Percentiles rank a stretch among this genome's conserved stretches.
phyloP scores from a whole-genome alignment of 164 flowering plant species.

The Vitis riparia region DNA sequence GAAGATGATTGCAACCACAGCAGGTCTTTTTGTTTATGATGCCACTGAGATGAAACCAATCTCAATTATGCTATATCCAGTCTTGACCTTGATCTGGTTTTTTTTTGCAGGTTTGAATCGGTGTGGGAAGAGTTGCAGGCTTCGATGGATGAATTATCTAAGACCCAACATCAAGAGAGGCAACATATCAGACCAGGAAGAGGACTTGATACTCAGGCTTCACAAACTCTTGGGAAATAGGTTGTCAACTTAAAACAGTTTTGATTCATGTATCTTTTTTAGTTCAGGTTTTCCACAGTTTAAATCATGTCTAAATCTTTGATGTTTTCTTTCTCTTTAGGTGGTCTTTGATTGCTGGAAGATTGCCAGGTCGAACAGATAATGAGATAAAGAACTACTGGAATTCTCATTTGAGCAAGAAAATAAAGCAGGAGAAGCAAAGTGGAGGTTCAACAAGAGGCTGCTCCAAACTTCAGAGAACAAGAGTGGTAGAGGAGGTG shows the following conservation, averaged over 20 bases:
- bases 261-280: neutral
- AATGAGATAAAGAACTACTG: conserved; percentile 59
- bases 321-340: conserved; percentile 10
- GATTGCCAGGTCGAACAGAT: conserved; percentile 58
- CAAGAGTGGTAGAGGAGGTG: conserved; percentile 5
- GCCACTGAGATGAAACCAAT: neutral
- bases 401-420: conserved; percentile 64
- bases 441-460: conserved; percentile 8
- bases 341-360: conserved; percentile 61
- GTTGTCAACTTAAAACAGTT: neutral
- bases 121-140: conserved; percentile 50
- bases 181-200: conserved; percentile 55
- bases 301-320: neutral
- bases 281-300: neutral
- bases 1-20: conserved; percentile 42
- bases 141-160: conserved; percentile 48
- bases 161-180: conserved; percentile 60
- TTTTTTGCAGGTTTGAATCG: conserved; percentile 36
- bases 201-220: conserved; percentile 50
- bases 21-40: conserved; percentile 28
- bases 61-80: neutral
- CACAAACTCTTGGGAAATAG: conserved; percentile 55
- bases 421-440: conserved; percentile 25
- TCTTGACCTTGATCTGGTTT: conserved; percentile 6
- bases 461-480: conserved; percentile 4